Conservation (phyloP, 805 yeast genomes). For the Spathaspora gorwiae region DNA sequence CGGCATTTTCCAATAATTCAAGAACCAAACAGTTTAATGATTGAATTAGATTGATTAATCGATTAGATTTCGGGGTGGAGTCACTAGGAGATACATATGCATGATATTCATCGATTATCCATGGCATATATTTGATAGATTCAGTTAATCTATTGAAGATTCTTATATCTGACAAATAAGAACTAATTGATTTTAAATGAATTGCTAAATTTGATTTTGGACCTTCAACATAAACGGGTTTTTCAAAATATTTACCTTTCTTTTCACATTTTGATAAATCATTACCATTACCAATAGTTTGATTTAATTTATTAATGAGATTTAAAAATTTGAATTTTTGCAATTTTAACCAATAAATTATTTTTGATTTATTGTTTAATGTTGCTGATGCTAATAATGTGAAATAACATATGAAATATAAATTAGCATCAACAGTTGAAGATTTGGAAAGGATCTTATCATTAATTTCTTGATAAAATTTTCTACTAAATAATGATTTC, state of each 20-base stretch:
- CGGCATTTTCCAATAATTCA: conserved; percentile 39
- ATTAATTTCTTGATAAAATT: conserved; percentile 38
- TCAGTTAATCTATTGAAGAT: conserved; percentile 40
- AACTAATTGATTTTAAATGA: conserved; percentile 31
- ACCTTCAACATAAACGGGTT: conserved; percentile 3
- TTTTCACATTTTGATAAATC: conserved; percentile 14
- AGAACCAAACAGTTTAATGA: conserved; percentile 37
- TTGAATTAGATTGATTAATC: conserved; percentile 34
- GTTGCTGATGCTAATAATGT: conserved; percentile 33
- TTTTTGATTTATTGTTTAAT: conserved; percentile 33
- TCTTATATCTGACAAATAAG: conserved; percentile 37
- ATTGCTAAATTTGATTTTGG: conserved; percentile 22
- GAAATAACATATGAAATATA: conserved; percentile 42
- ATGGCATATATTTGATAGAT: conserved; percentile 39
- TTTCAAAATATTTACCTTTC: conserved; percentile 8
- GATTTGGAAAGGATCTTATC: conserved; percentile 33
- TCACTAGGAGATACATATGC: conserved; percentile 23
- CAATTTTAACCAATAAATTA: conserved; percentile 21
- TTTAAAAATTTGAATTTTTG: conserved; percentile 23
- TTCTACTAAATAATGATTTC: conserved; percentile 31
- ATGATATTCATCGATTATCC: conserved; percentile 38
- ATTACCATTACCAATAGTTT: background rate
- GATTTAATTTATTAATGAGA: conserved; percentile 9
- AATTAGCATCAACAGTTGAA: conserved; percentile 33
- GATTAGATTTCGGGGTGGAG: conserved; percentile 22